Conservation (phyloP, 768 basidiomycete species). For the Lactifluus pinguis region DNA sequence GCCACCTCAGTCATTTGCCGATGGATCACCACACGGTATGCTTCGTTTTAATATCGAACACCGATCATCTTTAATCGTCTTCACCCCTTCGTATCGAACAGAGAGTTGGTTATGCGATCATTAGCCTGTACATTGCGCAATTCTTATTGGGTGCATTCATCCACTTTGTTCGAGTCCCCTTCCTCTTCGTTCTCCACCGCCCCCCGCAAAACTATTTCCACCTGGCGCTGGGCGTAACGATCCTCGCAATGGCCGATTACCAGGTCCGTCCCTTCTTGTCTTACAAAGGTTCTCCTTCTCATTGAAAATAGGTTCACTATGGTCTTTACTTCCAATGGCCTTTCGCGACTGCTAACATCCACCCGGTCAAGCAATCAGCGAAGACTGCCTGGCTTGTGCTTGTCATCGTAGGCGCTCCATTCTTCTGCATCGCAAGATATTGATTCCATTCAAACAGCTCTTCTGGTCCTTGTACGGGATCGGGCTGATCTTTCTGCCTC, state of each 20-base stretch:
- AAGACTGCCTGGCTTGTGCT: constrained; percentile 14
- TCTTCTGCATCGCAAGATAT: neutral
- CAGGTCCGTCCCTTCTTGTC: constrained; percentile 24
- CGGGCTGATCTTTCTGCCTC: constrained; percentile 6
- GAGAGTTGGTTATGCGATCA: constrained; percentile 42
- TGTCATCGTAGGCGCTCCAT: constrained; percentile 2
- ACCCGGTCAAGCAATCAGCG: neutral
- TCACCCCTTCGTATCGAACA: constrained; percentile 23
- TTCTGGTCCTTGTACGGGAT: constrained; percentile 10
- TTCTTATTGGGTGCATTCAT: constrained; percentile 39
- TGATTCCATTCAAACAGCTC: neutral
- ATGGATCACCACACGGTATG: constrained; percentile 34
- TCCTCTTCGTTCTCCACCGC: constrained; percentile 27
- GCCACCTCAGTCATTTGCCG: neutral
- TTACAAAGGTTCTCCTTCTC: neutral
- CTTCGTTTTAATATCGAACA: neutral
- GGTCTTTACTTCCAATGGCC: constrained; percentile 19
- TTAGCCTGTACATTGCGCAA: constrained; percentile 47
- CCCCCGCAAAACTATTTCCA: constrained; percentile 36
- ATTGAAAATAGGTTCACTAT: neutral
- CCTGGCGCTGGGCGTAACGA: constrained; percentile 42
- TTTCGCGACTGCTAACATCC: constrained; percentile 6
- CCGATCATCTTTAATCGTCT: no score
- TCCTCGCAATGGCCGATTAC: constrained; percentile 45
- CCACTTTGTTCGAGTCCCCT: constrained; percentile 41